phyloP scores from a whole-genome alignment of 768 basidiomycete species.

The Mycena pura region DNA sequence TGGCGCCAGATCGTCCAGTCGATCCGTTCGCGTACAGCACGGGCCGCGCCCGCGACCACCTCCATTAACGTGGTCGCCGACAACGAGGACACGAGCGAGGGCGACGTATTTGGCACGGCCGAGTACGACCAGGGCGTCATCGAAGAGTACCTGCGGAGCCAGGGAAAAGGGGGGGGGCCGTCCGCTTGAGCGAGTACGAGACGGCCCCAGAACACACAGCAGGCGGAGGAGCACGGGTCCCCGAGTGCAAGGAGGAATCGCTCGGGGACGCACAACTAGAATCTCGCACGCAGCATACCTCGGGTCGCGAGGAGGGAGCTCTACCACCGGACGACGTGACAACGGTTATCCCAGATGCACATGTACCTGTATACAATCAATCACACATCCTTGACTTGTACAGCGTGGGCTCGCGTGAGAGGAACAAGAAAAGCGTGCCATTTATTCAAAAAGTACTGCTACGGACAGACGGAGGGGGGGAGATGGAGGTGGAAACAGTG shows the following conservation, averaged over 20 bases:
- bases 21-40: not conserved
- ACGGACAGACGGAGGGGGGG: not conserved
- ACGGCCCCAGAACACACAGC: not conserved
- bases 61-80: slow-evolving; percentile 1
- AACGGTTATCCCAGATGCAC: not conserved
- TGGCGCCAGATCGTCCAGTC: slow-evolving; percentile 29
- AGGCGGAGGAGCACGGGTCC: not conserved
- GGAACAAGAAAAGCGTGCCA: not conserved
- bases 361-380: not conserved
- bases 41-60: not conserved
- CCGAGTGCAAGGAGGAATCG: slow-evolving; percentile 8
- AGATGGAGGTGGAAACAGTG: not conserved
- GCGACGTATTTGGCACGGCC: slow-evolving; percentile 3
- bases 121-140: slow-evolving; percentile 7
- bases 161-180: slow-evolving; percentile 16
- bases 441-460: not conserved
- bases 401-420: not conserved
- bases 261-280: slow-evolving; percentile 6
- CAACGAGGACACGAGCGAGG: not conserved
- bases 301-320: not conserved
- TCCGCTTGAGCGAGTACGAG: not conserved
- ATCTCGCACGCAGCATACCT: not conserved
- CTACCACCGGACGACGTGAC: not conserved
- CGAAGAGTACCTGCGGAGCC: slow-evolving; percentile 6
- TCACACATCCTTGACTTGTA: slow-evolving; percentile 6